A percentile compares a stretch with the other conserved stretches of the same genome.
These are phyloP conservation scores for Penicillium canescens DNA, from an alignment of 495 filamentous ascomycete genomes.

Conservation along the genomic window DNA sequence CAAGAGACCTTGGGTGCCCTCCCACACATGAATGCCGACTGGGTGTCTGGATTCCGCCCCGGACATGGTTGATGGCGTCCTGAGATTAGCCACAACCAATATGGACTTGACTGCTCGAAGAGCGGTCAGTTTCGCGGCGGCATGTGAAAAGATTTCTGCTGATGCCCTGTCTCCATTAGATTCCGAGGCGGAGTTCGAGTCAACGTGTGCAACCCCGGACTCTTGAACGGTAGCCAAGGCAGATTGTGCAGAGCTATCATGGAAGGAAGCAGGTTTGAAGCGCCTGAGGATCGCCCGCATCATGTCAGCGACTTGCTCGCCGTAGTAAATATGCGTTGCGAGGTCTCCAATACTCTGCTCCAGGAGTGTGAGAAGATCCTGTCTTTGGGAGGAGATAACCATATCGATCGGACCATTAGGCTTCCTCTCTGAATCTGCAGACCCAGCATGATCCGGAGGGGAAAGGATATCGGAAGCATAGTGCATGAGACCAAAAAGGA, in stretches of 20 bases:
- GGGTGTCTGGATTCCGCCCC: constrained; percentile 66
- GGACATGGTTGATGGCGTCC: constrained; percentile 56
- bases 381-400: constrained; percentile 41
- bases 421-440: constrained; percentile 23
- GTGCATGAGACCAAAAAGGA: constrained; percentile 76
- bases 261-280: constrained; percentile 62
- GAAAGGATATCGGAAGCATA: constrained; percentile 73
- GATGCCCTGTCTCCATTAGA: constrained; percentile 28
- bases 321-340: constrained; percentile 93
- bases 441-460: constrained; percentile 52
- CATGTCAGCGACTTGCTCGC: constrained; percentile 92
- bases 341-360: constrained; percentile 79
- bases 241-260: constrained; percentile 35
- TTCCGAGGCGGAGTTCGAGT: constrained; percentile 11
- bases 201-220: constrained; percentile 13
- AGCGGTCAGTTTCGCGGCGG: constrained; percentile 71
- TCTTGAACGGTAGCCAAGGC: constrained; percentile 44
- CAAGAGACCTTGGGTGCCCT: constrained; percentile 87
- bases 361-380: constrained; percentile 63
- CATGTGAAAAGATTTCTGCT: constrained; percentile 63
- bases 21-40: constrained; percentile 80
- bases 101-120: constrained; percentile 81
- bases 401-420: constrained; percentile 6
- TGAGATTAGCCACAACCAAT: constrained; percentile 72
- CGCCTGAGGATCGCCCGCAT: constrained; percentile 73